phyloP scores from a whole-genome alignment of 371 early-diverging fungal genomes.

The Chytridium lagenaria region DNA sequence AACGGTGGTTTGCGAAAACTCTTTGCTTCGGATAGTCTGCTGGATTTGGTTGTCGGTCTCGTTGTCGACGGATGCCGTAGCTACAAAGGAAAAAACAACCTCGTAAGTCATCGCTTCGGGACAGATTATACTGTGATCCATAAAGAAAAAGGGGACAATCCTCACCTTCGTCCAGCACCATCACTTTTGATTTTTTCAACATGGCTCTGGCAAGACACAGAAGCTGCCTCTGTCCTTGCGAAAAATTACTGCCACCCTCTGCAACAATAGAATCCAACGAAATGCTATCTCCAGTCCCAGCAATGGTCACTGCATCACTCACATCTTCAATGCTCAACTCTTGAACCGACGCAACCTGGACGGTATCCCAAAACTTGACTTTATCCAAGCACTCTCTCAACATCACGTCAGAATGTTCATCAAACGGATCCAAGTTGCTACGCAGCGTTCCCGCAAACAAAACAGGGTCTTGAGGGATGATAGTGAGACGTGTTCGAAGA shows the following conservation, averaged over 20 bases:
- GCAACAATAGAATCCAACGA: too few species aligned
- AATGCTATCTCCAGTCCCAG: too few species aligned
- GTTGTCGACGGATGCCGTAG: too few species aligned
- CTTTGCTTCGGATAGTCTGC: too few species aligned
- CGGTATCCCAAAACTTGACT: background rate
- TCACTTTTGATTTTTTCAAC: constrained; percentile 55
- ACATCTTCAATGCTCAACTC: background rate
- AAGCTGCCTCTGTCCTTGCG: constrained; percentile 66
- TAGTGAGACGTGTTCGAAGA: constrained; percentile 46
- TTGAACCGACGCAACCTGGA: constrained; percentile 7
- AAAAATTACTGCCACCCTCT: too few species aligned
- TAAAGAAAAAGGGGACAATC: too few species aligned
- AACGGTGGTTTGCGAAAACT: too few species aligned
- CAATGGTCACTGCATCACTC: constrained; percentile 12
- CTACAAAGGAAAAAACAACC: too few species aligned
- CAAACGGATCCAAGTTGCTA: constrained; percentile 64
- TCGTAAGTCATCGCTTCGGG: too few species aligned
- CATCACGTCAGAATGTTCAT: constrained; percentile 63
- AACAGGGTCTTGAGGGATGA: constrained; percentile 59
- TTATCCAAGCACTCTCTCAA: constrained; percentile 44
- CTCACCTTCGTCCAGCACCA: constrained; percentile 64
- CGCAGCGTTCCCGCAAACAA: constrained; percentile 51
- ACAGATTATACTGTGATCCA: too few species aligned
- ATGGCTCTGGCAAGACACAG: constrained; percentile 64
- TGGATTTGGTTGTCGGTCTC: too few species aligned